Percentiles rank a stretch among this genome's conserved stretches.
These are phyloP conservation scores for Mycena sanguinolenta DNA, from an alignment of 768 basidiomycete genomes.

Conservation along the genomic window DNA sequence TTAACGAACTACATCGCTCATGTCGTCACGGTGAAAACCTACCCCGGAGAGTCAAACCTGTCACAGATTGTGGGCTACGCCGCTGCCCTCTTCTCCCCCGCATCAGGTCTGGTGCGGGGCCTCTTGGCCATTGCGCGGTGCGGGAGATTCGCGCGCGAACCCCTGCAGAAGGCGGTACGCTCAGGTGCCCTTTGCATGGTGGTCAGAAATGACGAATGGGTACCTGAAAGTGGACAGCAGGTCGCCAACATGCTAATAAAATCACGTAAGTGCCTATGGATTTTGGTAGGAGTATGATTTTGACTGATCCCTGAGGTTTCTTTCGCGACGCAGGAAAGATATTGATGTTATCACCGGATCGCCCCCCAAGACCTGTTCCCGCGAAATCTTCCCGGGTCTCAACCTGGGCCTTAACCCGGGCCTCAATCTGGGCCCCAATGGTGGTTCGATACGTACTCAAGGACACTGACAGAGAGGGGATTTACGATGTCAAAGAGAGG, in stretches of 20 bases:
- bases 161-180: neutral
- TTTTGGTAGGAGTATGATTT: too few species aligned
- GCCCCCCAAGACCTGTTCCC: too few species aligned
- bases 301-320: too few species aligned
- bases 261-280: too few species aligned
- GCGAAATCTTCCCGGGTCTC: too few species aligned
- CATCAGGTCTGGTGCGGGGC: conserved; percentile 1
- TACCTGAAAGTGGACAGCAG: neutral
- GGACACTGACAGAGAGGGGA: too few species aligned
- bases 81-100: neutral
- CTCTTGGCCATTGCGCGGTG: neutral
- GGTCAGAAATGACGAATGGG: neutral
- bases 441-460: too few species aligned
- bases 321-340: too few species aligned
- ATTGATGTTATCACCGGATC: too few species aligned
- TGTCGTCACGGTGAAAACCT: neutral
- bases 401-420: too few species aligned
- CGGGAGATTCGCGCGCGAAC: neutral
- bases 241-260: neutral
- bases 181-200: conserved; percentile 19
- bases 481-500: too few species aligned
- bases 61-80: neutral
- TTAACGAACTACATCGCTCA: neutral
- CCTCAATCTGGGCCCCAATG: too few species aligned
- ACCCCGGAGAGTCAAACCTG: neutral